These are phyloP conservation scores for Globisporangium camurandrum DNA, from an alignment of 352 stramenopile species.

Conservation along the genomic window DNA sequence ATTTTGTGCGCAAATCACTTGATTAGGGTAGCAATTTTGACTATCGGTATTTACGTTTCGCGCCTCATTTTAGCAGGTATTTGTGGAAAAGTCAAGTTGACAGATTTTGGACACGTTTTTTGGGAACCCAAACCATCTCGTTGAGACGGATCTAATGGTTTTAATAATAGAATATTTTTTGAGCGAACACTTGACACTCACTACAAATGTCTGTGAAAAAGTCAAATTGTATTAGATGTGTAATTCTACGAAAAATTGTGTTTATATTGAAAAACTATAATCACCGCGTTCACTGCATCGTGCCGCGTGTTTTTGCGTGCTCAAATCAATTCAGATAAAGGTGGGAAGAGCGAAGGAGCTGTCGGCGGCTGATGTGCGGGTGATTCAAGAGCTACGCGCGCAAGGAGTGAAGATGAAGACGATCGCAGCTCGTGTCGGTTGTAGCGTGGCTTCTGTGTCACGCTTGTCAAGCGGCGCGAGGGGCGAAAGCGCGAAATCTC, in stretches of 20 bases:
- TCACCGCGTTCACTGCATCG: background rate
- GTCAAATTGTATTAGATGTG: background rate
- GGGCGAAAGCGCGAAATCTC: background rate
- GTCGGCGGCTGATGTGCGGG: background rate
- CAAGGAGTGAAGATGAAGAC: background rate
- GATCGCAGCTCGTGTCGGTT: background rate
- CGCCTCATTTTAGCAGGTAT: too few species aligned
- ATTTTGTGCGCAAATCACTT: too few species aligned
- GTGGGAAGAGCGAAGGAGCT: background rate
- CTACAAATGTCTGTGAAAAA: too few species aligned
- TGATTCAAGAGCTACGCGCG: background rate
- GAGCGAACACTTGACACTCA: background rate
- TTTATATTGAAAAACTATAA: background rate
- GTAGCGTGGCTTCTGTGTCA: background rate
- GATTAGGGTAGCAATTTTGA: too few species aligned
- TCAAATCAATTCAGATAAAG: background rate
- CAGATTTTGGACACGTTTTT: too few species aligned
- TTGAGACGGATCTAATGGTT: too few species aligned
- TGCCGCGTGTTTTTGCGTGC: background rate
- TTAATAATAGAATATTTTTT: too few species aligned
- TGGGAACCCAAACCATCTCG: too few species aligned
- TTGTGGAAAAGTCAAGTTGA: too few species aligned
- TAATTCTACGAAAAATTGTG: background rate
- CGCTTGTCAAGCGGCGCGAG: background rate
- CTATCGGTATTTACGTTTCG: too few species aligned